Percentiles rank a stretch among this genome's conserved stretches.
phyloP scores from a whole-genome alignment of 2,329 filamentous ascomycete genomes.

The Colletotrichum orbiculare region DNA sequence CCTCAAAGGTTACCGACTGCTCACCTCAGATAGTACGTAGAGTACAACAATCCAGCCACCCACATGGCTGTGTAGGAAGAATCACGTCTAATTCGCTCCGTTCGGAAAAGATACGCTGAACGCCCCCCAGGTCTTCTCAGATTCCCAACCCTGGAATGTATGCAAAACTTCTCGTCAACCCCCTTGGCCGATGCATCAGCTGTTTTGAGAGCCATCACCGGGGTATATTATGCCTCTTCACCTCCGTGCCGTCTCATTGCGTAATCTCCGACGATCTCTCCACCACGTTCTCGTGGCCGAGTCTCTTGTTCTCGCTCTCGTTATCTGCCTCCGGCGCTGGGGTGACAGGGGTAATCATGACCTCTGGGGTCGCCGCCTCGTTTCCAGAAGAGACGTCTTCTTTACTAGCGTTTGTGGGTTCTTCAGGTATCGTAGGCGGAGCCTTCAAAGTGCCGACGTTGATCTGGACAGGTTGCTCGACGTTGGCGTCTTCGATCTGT shows the following conservation, averaged over 20 bases:
- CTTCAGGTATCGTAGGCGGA: constrained; percentile 39
- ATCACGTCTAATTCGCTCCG: constrained; percentile 26
- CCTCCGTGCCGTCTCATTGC: constrained; percentile 41
- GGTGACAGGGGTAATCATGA: constrained; percentile 63
- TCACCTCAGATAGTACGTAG: constrained; percentile 13
- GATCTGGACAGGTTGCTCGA: constrained; percentile 35
- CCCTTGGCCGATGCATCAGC: too few species aligned
- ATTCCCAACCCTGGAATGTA: constrained; percentile 30
- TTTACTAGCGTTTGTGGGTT: constrained; percentile 41
- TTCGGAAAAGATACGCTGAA: constrained; percentile 25
- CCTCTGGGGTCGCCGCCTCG: constrained; percentile 49
- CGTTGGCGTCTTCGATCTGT: constrained; percentile 47
- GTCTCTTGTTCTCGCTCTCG: constrained; percentile 55
- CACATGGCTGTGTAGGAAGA: constrained; percentile 17
- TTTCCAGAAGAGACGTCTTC: constrained; percentile 31
- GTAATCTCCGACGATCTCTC: constrained; percentile 48
- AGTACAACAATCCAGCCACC: constrained; percentile 29
- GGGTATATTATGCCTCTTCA: not conserved
- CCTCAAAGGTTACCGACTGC: constrained; percentile 7
- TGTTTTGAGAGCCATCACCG: too few species aligned
- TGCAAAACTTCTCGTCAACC: constrained; percentile 25
- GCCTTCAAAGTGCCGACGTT: constrained; percentile 34
- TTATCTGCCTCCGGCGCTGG: constrained; percentile 50
- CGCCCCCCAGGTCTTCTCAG: constrained; percentile 23
- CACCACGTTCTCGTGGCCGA: constrained; percentile 52